Evolutionary conservation across 2,329 filamentous ascomycete species (phyloP), one percentile per base, ranked within the genome.

Genomic region (Berkeleyomyces basicola): DNA sequence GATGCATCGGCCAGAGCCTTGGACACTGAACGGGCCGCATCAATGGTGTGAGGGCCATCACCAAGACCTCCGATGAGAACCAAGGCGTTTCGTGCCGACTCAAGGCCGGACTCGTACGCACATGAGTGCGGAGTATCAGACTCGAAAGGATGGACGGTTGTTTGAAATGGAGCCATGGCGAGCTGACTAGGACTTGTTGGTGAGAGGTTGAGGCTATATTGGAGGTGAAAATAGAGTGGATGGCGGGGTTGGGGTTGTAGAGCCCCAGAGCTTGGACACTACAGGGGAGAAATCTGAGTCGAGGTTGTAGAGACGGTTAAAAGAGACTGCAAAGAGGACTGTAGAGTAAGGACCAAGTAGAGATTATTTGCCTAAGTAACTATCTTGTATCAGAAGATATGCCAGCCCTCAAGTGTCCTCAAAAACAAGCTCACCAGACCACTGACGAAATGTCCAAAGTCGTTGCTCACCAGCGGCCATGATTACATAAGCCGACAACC

Each of bases 41-140:
- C 74, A 7, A 86, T 78, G 0, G 82, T 84, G 66, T 86, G 81
- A 64, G 86, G 81, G 1, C 85, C 85, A 71, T 89, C 87, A 44
- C 79, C 79, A 14, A 90, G 79, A 43, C 87, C 87, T 65, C 84
- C 85, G 66, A 89, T 78, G 73, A 86, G 87, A 65, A 90, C 72
- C 61, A 90, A 72, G 2, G 82, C 83, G 71, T 88, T 82, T 59
- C 70, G 74, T 63, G 75, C 71, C 47, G 72, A 68, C 9, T 67
- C 49, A 14, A 71, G 69, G 33, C 78, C 77, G 16, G 73, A 68
- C 67, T 81, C 78, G 66, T 80, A 81, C 40, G 78, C 78, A 63
- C 73, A 74, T 5, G 74, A 72, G 58, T 72, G 68, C 6, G 71
- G 66, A 11, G 71, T 74, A 3, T 73, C 70, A 4, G 76, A 77